These are phyloP conservation scores for Azolla pinnata DNA, from an alignment of 75 land plant genomes.

Conservation along the genomic window DNA sequence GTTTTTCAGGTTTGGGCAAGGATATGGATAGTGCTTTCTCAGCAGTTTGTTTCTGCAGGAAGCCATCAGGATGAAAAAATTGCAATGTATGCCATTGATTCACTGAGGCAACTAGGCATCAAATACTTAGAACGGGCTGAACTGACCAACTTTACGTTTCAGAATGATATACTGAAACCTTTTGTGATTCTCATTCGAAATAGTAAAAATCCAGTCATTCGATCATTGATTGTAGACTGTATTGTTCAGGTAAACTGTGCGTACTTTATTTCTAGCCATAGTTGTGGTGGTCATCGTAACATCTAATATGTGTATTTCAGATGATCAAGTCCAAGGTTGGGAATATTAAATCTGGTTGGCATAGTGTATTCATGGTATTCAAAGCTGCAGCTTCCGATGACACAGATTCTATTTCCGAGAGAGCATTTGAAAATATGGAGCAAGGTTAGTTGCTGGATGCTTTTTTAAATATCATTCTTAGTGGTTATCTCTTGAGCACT, in stretches of 20 bases:
- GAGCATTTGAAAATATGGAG: constrained; percentile 96
- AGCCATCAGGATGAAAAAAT: constrained; percentile 92
- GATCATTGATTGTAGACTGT: constrained; percentile 89
- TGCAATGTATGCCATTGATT: constrained; percentile 97
- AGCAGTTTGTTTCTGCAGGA: constrained; percentile 87
- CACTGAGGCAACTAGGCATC: constrained; percentile 88
- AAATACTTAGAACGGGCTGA: constrained; percentile 92
- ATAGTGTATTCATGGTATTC: constrained; percentile 94
- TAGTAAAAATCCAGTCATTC: constrained; percentile 49
- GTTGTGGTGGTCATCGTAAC: not conserved
- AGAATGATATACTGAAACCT: constrained; percentile 94
- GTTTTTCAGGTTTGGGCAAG: constrained; percentile 81
- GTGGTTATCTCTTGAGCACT: not conserved
- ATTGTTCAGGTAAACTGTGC: constrained; percentile 65
- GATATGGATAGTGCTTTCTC: constrained; percentile 85
- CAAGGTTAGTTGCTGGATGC: no score
- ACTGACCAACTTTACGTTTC: constrained; percentile 86
- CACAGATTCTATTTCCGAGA: constrained; percentile 70
- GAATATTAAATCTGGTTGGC: constrained; percentile 95
- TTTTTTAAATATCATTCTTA: not conserved
- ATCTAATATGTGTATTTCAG: constrained; percentile 25
- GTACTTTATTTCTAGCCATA: not conserved
- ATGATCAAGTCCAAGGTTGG: constrained; percentile 98
- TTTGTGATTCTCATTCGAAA: constrained; percentile 90
- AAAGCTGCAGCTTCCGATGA: constrained; percentile 94